A percentile compares a stretch with the other conserved stretches of the same genome.
Conservation (phyloP, 495 filamentous ascomycete species). For the Trichoderma virens region DNA sequence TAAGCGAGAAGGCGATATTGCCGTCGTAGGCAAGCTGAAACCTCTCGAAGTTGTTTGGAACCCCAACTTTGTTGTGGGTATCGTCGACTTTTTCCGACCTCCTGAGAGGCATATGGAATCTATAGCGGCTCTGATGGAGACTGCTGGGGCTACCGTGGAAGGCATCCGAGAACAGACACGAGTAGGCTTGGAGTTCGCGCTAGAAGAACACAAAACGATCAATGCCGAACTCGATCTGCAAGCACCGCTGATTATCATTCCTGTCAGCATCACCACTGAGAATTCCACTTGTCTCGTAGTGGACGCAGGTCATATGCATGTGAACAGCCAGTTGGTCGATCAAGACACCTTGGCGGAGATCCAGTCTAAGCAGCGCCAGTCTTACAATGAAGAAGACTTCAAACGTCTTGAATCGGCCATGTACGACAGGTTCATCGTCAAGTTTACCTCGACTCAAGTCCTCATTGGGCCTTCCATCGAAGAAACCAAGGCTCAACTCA, state of each 20-base stretch:
- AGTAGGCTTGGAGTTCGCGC: slow-evolving; percentile 88
- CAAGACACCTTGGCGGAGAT: slow-evolving; percentile 79
- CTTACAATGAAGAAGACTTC: slow-evolving; percentile 84
- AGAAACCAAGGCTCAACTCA: slow-evolving; percentile 78
- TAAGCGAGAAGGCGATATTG: slow-evolving; percentile 83
- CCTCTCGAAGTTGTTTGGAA: slow-evolving; percentile 97
- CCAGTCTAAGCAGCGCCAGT: slow-evolving; percentile 80
- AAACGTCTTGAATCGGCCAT: slow-evolving; percentile 79
- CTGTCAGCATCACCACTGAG: slow-evolving; percentile 77
- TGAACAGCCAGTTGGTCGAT: slow-evolving; percentile 89
- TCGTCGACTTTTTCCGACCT: slow-evolving; percentile 90
- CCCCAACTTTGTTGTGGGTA: slow-evolving; percentile 79
- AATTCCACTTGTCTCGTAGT: slow-evolving; percentile 81
- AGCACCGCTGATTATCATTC: slow-evolving; percentile 91
- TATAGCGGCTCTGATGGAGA: slow-evolving; percentile 87
- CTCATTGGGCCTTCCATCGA: slow-evolving; percentile 93
- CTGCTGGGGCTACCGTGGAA: slow-evolving; percentile 89
- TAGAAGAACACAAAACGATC: slow-evolving; percentile 95
- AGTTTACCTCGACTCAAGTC: slow-evolving; percentile 87
- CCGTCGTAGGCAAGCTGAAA: slow-evolving; percentile 83
- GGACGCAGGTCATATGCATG: slow-evolving; percentile 90
- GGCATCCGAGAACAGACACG: slow-evolving; percentile 89
- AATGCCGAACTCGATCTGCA: slow-evolving; percentile 94
- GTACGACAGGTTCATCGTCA: slow-evolving; percentile 92
- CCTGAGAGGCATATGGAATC: slow-evolving; percentile 98